A percentile compares a stretch with the other conserved stretches of the same genome.
These are phyloP conservation scores for Cutaneotrichosporon sp. DNA, from an alignment of 1,284 basidiomycete species.

Conservation along the genomic window DNA sequence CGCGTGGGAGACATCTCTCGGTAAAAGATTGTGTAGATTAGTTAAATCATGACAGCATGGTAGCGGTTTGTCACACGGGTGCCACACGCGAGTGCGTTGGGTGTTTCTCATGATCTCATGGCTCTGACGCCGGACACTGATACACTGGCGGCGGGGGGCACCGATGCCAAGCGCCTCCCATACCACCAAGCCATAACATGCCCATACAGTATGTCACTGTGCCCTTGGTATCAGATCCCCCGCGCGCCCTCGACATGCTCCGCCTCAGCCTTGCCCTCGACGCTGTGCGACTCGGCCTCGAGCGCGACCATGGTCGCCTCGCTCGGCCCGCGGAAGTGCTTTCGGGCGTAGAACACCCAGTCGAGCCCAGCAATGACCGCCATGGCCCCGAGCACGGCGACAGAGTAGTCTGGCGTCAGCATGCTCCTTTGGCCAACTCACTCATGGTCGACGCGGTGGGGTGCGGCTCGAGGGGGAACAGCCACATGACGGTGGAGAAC, in stretches of 20 bases:
- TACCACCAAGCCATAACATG: no score
- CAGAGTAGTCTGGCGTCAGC: constrained; percentile 18
- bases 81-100: no score
- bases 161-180: no score
- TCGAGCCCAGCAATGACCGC: constrained; percentile 16
- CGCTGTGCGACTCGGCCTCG: constrained; percentile 1
- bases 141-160: no score
- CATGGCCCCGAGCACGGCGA: constrained; percentile 20
- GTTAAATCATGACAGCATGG: no score
- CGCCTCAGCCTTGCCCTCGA: not conserved
- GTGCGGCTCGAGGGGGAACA: constrained; percentile 20
- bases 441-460: constrained; percentile 20
- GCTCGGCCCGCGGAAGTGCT: constrained; percentile 19
- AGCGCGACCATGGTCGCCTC: constrained; percentile 14
- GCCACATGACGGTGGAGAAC: constrained; percentile 22
- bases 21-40: no score
- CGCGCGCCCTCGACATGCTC: not conserved
- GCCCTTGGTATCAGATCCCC: no score
- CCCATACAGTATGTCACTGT: no score
- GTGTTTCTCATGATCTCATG: no score
- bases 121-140: no score
- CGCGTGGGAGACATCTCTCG: no score
- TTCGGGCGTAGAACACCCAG: constrained; percentile 22
- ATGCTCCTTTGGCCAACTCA: not conserved
- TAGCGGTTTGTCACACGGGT: no score